Conservation (phyloP, 1,139 yeast species). For the Nadsonia starkeyi-henricii region DNA sequence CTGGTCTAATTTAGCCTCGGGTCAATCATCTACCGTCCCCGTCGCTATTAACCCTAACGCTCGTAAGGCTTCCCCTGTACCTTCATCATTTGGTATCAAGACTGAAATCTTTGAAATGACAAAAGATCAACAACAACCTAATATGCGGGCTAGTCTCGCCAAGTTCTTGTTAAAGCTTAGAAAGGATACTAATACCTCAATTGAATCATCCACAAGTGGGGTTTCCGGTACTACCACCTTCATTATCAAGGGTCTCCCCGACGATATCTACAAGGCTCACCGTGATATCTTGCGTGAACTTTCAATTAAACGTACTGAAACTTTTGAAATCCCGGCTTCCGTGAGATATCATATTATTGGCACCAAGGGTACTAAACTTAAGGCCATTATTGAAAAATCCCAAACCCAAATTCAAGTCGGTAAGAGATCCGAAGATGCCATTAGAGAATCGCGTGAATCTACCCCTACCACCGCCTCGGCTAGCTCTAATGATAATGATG, state of each 20-base stretch:
- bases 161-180: constrained; percentile 41
- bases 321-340: constrained; percentile 60
- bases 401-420: constrained; percentile 69
- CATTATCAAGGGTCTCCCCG: constrained; percentile 64
- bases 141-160: constrained; percentile 13
- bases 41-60: constrained; percentile 22
- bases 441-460: constrained; percentile 13
- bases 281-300: constrained; percentile 64
- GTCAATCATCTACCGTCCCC: constrained; percentile 27
- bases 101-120: constrained; percentile 17
- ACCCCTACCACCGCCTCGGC: constrained; percentile 9
- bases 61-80: constrained; percentile 17
- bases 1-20: constrained; percentile 30
- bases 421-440: constrained; percentile 24
- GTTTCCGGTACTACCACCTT: constrained; percentile 73
- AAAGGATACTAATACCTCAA: constrained; percentile 46
- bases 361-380: constrained; percentile 69
- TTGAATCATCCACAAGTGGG: constrained; percentile 75
- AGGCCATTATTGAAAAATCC: constrained; percentile 59
- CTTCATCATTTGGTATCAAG: constrained; percentile 15
- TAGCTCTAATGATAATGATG: constrained; percentile 7
- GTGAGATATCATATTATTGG: constrained; percentile 80
- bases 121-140: constrained; percentile 14
- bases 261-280: constrained; percentile 56
- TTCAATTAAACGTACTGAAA: constrained; percentile 44